phyloP scores from a whole-genome alignment of 768 basidiomycete genomes.

The Hygrocybe coccinea region DNA sequence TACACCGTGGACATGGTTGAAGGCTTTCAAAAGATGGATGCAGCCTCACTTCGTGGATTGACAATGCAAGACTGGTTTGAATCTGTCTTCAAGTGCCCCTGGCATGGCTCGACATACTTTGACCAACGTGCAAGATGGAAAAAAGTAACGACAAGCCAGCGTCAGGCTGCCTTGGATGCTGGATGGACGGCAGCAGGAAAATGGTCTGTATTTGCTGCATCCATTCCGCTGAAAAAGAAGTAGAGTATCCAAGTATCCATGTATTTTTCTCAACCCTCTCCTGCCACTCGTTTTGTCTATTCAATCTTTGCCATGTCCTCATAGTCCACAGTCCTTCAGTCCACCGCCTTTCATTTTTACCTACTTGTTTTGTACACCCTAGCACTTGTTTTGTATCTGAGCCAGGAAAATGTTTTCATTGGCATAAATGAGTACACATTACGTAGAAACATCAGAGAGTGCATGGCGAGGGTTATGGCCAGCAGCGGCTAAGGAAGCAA shows the following conservation, averaged over 20 bases:
- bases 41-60: neutral
- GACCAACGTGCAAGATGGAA: neutral
- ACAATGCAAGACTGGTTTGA: neutral
- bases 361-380: neutral
- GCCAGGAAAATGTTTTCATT: neutral
- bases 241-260: neutral
- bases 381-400: neutral
- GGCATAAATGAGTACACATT: neutral
- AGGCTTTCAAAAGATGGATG: conserved; percentile 12
- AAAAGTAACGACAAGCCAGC: neutral
- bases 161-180: neutral
- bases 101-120: neutral
- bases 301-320: too few species aligned
- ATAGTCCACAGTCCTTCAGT: too few species aligned
- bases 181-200: neutral
- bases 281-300: too few species aligned
- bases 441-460: neutral
- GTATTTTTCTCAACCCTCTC: neutral
- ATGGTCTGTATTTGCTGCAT: neutral
- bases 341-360: neutral
- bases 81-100: neutral
- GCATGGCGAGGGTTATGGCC: conserved; percentile 14
- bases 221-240: neutral
- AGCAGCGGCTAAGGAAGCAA: conserved; percentile 13
- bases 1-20: conserved; percentile 17